These are phyloP conservation scores for Ramaria sp. DNA, from an alignment of 768 basidiomycete species.

Conservation along the genomic window DNA sequence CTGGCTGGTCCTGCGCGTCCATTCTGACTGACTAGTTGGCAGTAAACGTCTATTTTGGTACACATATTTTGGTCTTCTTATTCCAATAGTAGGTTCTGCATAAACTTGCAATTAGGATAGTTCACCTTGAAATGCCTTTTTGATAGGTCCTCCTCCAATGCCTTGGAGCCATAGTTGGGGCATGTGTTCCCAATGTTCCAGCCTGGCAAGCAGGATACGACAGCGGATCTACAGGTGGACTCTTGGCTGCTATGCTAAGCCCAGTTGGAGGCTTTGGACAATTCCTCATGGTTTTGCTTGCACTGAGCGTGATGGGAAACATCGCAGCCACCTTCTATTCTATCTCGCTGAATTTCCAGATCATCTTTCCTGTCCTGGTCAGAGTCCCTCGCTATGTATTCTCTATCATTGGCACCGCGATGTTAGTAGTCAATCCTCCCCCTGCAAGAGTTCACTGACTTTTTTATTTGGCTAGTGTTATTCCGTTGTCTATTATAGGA, in stretches of 20 bases:
- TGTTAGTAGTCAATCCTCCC: constrained; percentile 33
- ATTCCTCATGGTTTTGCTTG: constrained; percentile 59
- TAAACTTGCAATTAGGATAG: neutral
- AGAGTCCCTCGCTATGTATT: constrained; percentile 62
- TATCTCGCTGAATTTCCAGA: constrained; percentile 62
- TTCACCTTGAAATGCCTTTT: neutral
- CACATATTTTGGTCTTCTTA: constrained; percentile 52
- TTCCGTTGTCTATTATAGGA: constrained; percentile 64
- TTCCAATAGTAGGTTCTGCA: constrained; percentile 39
- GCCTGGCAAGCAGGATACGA: constrained; percentile 47
- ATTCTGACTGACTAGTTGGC: neutral
- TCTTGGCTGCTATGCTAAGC: constrained; percentile 48
- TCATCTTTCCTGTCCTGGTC: constrained; percentile 47
- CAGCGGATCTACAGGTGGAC: constrained; percentile 42
- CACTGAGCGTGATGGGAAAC: constrained; percentile 70
- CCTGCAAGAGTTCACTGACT: neutral
- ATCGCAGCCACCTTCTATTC: constrained; percentile 80
- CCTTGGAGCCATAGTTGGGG: constrained; percentile 58
- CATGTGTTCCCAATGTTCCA: constrained; percentile 42
- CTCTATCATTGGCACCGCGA: constrained; percentile 49
- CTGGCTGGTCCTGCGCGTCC: neutral
- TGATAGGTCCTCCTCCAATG: constrained; percentile 31
- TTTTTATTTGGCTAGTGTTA: constrained; percentile 28
- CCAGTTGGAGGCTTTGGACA: constrained; percentile 60
- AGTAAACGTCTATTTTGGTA: constrained; percentile 55